A percentile compares a stretch with the other conserved stretches of the same genome.
Evolutionary conservation across 129 eudicot genomes (phyloP).

Genomic region (Flaveria sonorensis): DNA sequence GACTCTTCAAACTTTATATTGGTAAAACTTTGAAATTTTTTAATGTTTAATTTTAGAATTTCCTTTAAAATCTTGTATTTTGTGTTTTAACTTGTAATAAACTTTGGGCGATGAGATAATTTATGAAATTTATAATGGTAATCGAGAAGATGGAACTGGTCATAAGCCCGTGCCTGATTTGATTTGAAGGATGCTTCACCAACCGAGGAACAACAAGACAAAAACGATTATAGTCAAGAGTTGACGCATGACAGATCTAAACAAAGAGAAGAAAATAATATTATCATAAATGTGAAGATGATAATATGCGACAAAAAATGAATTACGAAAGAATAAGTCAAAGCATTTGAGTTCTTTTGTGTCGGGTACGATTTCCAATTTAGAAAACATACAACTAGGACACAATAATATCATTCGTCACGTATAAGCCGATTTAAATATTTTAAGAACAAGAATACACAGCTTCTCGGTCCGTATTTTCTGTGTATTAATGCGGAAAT

Average conservation of each 20-base stretch:
- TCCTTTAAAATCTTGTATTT: no score
- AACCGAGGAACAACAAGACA: background rate
- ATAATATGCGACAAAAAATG: background rate
- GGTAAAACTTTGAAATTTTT: no score
- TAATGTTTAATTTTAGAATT: no score
- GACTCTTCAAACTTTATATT: no score
- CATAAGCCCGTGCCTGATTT: background rate
- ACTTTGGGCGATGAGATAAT: no score
- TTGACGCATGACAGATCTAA: background rate
- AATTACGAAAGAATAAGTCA: conserved; percentile 1
- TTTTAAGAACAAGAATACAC: no score
- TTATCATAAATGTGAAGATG: background rate
- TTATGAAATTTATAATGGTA: no score
- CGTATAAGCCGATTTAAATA: no score
- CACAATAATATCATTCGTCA: no score
- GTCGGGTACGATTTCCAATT: background rate
- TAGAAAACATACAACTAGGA: background rate
- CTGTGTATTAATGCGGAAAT: no score
- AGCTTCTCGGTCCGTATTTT: no score
- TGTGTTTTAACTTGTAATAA: no score
- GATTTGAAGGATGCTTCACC: conserved; percentile 17
- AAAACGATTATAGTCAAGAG: background rate
- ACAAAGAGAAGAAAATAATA: background rate
- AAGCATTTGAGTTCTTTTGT: background rate
- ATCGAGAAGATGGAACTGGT: background rate